Evolutionary conservation across 805 yeast species (phyloP).

Genomic region (Candida andamanensis): DNA sequence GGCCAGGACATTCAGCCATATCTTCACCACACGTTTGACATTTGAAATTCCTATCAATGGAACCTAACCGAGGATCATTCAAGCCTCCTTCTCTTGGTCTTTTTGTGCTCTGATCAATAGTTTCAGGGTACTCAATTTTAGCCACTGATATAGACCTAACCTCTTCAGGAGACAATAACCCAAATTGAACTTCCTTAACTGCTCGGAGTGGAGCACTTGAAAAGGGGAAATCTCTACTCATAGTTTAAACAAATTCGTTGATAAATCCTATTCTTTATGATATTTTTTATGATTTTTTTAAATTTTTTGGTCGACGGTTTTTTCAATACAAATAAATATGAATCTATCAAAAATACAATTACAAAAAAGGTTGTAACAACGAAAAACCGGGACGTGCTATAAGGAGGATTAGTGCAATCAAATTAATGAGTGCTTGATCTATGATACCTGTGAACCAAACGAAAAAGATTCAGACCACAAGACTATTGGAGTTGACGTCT

Average conservation of each 20-base stretch:
- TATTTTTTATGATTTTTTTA: conserved; percentile 13
- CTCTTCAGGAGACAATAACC: conserved; percentile 96
- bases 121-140: conserved; percentile 96
- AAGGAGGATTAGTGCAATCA: conserved; percentile 19
- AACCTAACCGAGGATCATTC: conserved; percentile 94
- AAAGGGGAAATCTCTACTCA: conserved; percentile 68
- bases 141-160: conserved; percentile 94
- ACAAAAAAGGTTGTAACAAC: neutral
- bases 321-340: conserved; percentile 9
- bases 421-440: conserved; percentile 26
- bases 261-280: conserved; percentile 4
- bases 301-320: conserved; percentile 4
- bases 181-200: conserved; percentile 97
- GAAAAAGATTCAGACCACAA: too few species aligned
- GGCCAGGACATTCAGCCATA: conserved; percentile 99
- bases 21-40: conserved; percentile 99
- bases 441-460: too few species aligned
- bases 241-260: conserved; percentile 9
- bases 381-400: too few species aligned
- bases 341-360: conserved; percentile 1
- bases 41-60: conserved; percentile 93
- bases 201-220: conserved; percentile 98
- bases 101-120: conserved; percentile 97
- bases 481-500: too few species aligned
- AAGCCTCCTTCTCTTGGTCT: conserved; percentile 96